Percentiles rank a stretch among this genome's conserved stretches.
These are phyloP conservation scores for Pezicula neosporulosa DNA, from an alignment of 2,329 filamentous ascomycete genomes.

Conservation along the genomic window DNA sequence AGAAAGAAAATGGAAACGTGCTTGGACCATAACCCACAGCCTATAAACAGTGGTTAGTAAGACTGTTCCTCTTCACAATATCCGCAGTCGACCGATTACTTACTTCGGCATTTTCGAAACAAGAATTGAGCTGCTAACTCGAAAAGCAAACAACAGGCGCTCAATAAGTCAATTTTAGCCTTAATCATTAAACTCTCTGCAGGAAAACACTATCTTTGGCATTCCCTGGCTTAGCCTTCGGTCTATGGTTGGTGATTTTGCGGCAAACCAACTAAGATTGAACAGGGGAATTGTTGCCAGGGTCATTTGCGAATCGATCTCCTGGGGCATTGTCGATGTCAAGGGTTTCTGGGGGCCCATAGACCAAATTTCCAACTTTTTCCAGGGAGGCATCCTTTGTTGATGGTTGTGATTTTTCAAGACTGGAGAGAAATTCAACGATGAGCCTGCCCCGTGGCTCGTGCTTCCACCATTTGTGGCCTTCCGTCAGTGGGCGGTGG, in stretches of 20 bases:
- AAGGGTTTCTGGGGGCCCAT: not conserved
- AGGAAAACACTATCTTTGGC: no score
- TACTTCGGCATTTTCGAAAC: no score
- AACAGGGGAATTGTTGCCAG: conserved; percentile 12
- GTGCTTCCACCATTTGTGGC: conserved; percentile 20
- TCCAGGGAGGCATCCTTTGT: not conserved
- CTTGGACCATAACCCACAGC: no score
- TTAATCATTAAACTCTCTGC: no score
- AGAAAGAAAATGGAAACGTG: no score
- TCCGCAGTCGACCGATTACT: no score
- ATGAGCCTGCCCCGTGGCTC: conserved; percentile 17
- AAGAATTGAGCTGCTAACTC: no score
- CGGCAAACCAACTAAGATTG: conserved; percentile 6
- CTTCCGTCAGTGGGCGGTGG: conserved; percentile 19
- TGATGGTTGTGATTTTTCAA: conserved; percentile 7
- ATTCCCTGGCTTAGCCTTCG: conserved; percentile 7
- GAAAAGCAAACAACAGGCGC: no score
- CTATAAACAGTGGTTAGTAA: no score
- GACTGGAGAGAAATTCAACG: conserved; percentile 15
- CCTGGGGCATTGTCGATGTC: conserved; percentile 3
- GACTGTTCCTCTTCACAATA: no score
- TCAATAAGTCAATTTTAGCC: no score
- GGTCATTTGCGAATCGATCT: conserved; percentile 13
- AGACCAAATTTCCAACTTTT: conserved; percentile 1
- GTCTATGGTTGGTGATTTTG: not conserved